Conservation (phyloP, 306 rosid genomes). For the Lathyrus sativus region DNA sequence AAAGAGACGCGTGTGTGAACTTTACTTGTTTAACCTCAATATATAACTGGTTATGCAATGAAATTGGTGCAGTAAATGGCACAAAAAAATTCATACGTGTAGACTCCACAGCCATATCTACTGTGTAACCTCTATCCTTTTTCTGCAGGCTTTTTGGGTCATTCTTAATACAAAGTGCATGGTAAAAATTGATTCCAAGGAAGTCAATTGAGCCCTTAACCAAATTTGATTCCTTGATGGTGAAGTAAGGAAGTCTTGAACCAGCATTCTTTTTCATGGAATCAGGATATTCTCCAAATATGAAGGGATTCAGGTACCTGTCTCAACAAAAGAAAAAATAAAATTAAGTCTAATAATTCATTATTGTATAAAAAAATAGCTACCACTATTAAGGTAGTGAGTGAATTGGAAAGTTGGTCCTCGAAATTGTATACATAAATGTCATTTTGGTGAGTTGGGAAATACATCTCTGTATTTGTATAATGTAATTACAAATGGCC, state of each 20-base stretch:
- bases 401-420: no score
- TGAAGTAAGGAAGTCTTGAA: constrained; percentile 56
- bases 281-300: constrained; percentile 58
- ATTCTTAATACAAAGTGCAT: constrained; percentile 30
- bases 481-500: no score
- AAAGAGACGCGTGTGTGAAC: background rate
- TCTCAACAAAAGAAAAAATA: background rate
- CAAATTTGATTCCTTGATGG: constrained; percentile 40
- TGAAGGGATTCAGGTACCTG: constrained; percentile 61
- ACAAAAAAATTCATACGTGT: constrained; percentile 27
- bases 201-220: constrained; percentile 64
- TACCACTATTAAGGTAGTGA: no score
- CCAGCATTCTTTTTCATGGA: constrained; percentile 55
- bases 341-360: no score
- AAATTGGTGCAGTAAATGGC: background rate
- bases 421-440: no score
- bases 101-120: constrained; percentile 27
- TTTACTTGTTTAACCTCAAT: constrained; percentile 10
- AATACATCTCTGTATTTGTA: no score
- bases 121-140: constrained; percentile 5
- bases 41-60: background rate
- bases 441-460: no score
- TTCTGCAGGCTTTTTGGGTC: constrained; percentile 23
- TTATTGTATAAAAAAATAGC: background rate
- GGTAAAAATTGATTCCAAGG: constrained; percentile 51